Base-by-base conservation (phyloP, 371 early-diverging fungal genomes). In the Zychaea mexicana region DNA sequence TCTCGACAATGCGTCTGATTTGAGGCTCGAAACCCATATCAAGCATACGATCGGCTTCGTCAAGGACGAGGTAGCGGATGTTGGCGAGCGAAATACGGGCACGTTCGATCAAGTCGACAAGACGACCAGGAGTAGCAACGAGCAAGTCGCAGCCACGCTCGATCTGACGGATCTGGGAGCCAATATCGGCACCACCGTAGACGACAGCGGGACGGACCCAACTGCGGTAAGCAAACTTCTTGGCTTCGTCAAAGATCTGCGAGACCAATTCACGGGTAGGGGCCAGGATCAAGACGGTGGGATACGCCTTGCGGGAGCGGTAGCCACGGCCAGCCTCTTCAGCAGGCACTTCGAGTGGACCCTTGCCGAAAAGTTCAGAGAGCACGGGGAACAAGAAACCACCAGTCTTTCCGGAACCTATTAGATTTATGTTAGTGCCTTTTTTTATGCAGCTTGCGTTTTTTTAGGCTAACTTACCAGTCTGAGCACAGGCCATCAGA, bases 21-120 rank as follows among this genome's bases (percentile, higher is more conserved):
- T 95, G 92, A 13, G 92, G 89, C 80, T 99, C 99, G 73, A 99
- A 99, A 56, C 99, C 99, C 98, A 98, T 98, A 75, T 99, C 99
- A 52, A 99, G 74, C 98, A 98, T 98, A 61, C 98, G 88, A 75
- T 98, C 98, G 6, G 98, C 98, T 68, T 99, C 99, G 78, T 99
- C 99, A 61, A 99, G 82, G 26, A 99, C 95, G n/a, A 98, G 75
- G 67, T 96, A 97, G n/a, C 72, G 72, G 39, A 98, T 93, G 52
- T 93, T 80, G 19, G 86, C 74, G 52, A 99, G 80, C 36, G 92
- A 93, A 17, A 96, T 84, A 52, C 84, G 83, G 2, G 89, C 88
- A 47, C 90, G 81, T 53, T 94, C 88, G 47, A 98, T 82, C 78
- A 99, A 86, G 70, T 99, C 99, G 60, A 94, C 92, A 13, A 99